These are phyloP conservation scores for Stachybotrys chartarum DNA, from an alignment of 2,329 filamentous ascomycete species.

Conservation along the genomic window DNA sequence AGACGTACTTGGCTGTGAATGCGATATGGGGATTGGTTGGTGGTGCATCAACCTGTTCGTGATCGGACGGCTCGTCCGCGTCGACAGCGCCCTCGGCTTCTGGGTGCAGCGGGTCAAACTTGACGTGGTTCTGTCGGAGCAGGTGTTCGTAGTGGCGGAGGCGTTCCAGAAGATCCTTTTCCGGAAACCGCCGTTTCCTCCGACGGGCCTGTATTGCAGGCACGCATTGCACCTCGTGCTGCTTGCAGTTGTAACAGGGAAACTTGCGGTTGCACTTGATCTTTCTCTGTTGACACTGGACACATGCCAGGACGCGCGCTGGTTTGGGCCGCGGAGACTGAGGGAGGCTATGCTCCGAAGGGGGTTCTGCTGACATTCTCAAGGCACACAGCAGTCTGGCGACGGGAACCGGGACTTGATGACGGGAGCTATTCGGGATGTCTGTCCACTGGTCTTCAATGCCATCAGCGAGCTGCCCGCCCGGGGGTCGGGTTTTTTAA, in stretches of 20 bases:
- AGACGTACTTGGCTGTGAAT: conserved; percentile 9
- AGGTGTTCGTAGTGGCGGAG: conserved; percentile 50
- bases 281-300: conserved; percentile 58
- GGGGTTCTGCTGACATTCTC: too few relatives aligned
- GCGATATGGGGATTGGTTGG: conserved; percentile 2
- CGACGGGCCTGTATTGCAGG: conserved; percentile 30
- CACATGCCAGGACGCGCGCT: conserved; percentile 36
- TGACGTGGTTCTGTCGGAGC: conserved; percentile 45
- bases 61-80: conserved; percentile 2
- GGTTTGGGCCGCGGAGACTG: conserved; percentile 8
- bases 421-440: too few relatives aligned
- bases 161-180: conserved; percentile 50
- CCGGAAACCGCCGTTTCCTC: conserved; percentile 39
- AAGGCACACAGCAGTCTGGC: too few relatives aligned
- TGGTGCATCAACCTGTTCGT: conserved; percentile 3
- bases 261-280: conserved; percentile 53
- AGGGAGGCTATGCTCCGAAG: too few relatives aligned
- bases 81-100: conserved; percentile 3
- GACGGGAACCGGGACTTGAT: too few relatives aligned
- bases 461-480: too few relatives aligned
- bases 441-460: too few relatives aligned
- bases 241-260: conserved; percentile 49
- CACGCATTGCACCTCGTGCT: conserved; percentile 34
- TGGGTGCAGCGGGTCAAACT: conserved; percentile 39
- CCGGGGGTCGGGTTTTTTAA: background rate